Evolutionary conservation across 2,329 filamentous ascomycete species (phyloP).

Genomic region (Sclerotinia spermophila): DNA sequence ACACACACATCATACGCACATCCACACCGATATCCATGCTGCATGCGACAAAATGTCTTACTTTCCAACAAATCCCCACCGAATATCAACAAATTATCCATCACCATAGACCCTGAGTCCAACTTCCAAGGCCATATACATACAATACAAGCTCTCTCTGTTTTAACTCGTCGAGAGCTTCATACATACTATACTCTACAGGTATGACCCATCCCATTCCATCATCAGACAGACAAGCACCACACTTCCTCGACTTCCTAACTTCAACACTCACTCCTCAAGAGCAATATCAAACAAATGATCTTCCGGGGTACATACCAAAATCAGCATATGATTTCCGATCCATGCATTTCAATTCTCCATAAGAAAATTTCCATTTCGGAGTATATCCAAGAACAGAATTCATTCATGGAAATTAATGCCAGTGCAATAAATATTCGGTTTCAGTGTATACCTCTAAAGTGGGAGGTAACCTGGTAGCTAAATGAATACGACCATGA

Average conservation of each 20-base stretch:
- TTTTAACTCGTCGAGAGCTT: not conserved
- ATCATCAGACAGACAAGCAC: not conserved
- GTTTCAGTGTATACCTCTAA: not conserved
- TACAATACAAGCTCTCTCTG: not conserved
- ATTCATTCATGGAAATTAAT: not conserved
- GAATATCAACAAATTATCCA: not conserved
- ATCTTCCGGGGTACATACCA: not conserved
- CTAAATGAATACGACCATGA: not conserved
- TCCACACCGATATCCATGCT: not conserved
- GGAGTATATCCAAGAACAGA: not conserved
- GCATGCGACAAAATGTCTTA: constrained; percentile 5
- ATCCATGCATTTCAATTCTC: not conserved
- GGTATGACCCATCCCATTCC: not conserved
- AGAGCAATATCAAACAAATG: not conserved
- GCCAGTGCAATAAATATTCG: not conserved
- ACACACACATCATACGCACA: not conserved
- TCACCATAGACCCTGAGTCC: not conserved
- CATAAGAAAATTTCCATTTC: not conserved
- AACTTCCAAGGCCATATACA: not conserved
- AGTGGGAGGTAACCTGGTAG: not conserved
- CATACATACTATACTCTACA: not conserved
- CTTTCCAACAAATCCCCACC: not conserved
- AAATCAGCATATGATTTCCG: not conserved
- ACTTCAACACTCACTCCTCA: not conserved
- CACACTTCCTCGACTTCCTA: no score